A percentile compares a stretch with the other conserved stretches of the same genome.
Evolutionary conservation across 768 basidiomycete species (phyloP).

Genomic region (Xanthoconium purpureum): DNA sequence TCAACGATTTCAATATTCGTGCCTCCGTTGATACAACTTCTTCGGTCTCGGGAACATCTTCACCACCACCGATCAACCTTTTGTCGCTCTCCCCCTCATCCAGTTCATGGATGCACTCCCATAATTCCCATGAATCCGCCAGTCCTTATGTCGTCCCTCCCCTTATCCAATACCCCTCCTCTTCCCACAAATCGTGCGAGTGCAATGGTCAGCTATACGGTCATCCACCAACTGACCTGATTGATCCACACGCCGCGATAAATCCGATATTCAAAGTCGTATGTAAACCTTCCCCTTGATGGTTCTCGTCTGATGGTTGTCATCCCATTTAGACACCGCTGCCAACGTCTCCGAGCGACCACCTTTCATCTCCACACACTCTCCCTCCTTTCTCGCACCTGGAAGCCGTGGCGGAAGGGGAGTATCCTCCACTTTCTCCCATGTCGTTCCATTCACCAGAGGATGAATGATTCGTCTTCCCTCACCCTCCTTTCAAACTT

Average conservation of each 20-base stretch:
- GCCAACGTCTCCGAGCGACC: conserved; percentile 41
- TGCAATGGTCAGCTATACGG: conserved; percentile 48
- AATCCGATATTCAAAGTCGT: conserved; percentile 93
- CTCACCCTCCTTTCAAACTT: conserved; percentile 21
- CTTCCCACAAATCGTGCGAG: conserved; percentile 46
- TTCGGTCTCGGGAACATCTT: conserved; percentile 59
- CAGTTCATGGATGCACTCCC: conserved; percentile 53
- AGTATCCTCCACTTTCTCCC: conserved; percentile 68
- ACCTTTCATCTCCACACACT: conserved; percentile 42
- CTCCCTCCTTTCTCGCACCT: conserved; percentile 79
- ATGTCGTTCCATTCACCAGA: conserved; percentile 65
- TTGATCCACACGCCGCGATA: conserved; percentile 64
- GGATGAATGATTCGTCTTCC: conserved; percentile 32
- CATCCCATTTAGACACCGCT: conserved; percentile 47
- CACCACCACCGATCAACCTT: conserved; percentile 73
- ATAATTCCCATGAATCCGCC: conserved; percentile 40
- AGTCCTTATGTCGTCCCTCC: conserved; percentile 37
- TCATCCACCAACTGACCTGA: conserved; percentile 59
- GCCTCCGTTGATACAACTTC: conserved; percentile 62
- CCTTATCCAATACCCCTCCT: conserved; percentile 38
- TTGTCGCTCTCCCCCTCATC: conserved; percentile 68
- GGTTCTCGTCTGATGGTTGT: conserved; percentile 7
- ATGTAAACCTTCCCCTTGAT: conserved; percentile 34
- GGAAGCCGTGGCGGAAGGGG: conserved; percentile 80
- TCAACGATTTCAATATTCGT: conserved; percentile 72